Percentiles rank a stretch among this genome's conserved stretches.
Evolutionary conservation across 108 stramenopile species (phyloP).

Genomic region (Nitzschia palea): DNA sequence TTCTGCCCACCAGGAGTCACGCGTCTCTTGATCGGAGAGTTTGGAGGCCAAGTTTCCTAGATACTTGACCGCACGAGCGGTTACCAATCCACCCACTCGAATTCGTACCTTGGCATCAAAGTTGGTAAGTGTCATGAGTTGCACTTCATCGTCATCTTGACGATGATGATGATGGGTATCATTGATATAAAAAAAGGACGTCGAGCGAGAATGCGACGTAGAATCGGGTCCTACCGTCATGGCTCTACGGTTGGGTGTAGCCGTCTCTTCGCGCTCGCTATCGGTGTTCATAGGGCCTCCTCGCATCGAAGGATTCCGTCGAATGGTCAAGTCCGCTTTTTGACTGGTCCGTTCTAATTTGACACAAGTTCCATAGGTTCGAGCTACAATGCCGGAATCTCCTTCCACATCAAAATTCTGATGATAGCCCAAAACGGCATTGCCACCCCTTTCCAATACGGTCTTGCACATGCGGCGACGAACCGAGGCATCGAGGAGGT

Average conservation of each 20-base stretch:
- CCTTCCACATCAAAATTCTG: constrained; percentile 97
- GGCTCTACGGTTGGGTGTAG: background rate
- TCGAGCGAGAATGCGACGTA: background rate
- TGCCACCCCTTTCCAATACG: constrained; percentile 77
- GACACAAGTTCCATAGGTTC: constrained; percentile 96
- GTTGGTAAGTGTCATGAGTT: constrained; percentile 83
- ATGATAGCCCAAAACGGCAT: constrained; percentile 65
- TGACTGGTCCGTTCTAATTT: constrained; percentile 50
- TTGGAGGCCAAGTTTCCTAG: constrained; percentile 87
- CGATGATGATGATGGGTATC: constrained; percentile 19
- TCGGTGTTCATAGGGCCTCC: constrained; percentile 17
- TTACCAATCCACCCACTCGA: constrained; percentile 92
- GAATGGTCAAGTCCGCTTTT: background rate
- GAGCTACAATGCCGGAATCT: constrained; percentile 93
- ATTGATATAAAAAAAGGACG: constrained; percentile 12
- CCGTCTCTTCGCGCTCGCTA: constrained; percentile 29
- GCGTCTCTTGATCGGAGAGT: constrained; percentile 91
- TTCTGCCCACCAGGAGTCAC: constrained; percentile 97
- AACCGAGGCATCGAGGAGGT: constrained; percentile 86
- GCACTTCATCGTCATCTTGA: constrained; percentile 74
- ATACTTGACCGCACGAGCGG: constrained; percentile 93
- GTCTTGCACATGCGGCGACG: constrained; percentile 92
- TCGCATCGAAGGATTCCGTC: constrained; percentile 1
- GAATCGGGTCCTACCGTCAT: background rate
- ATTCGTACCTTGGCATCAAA: constrained; percentile 87